These are phyloP conservation scores for Tephrocybe sp. DNA, from an alignment of 768 basidiomycete genomes.

Conservation along the genomic window DNA sequence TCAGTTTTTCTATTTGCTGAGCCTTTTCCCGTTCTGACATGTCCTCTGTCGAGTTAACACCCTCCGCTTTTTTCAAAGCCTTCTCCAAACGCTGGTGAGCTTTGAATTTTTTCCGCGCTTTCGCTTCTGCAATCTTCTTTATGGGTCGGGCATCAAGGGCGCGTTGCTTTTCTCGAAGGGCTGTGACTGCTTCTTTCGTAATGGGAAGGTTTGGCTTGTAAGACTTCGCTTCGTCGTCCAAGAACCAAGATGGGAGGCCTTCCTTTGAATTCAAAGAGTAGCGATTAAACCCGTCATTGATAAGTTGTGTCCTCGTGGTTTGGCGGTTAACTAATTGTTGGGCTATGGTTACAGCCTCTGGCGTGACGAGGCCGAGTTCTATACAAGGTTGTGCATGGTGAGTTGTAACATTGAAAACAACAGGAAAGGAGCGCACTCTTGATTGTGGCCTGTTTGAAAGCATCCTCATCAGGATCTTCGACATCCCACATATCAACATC, in stretches of 20 bases:
- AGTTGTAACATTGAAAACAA: background rate
- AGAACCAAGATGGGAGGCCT: conserved; percentile 91
- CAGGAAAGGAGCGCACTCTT: conserved; percentile 43
- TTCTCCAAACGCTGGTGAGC: conserved; percentile 84
- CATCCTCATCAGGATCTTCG: conserved; percentile 74
- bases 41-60: conserved; percentile 82
- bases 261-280: conserved; percentile 92
- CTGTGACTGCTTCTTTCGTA: conserved; percentile 90
- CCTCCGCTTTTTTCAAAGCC: conserved; percentile 95
- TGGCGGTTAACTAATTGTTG: conserved; percentile 88
- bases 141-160: conserved; percentile 96
- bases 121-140: conserved; percentile 98
- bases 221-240: conserved; percentile 91
- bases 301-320: conserved; percentile 82
- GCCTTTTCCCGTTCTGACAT: conserved; percentile 96
- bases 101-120: conserved; percentile 93
- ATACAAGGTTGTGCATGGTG: conserved; percentile 7
- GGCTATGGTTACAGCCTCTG: conserved; percentile 89
- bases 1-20: conserved; percentile 86
- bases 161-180: conserved; percentile 85
- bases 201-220: conserved; percentile 96
- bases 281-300: conserved; percentile 95
- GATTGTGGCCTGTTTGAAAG: conserved; percentile 59
- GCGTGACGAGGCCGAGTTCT: conserved; percentile 84
- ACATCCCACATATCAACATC: conserved; percentile 77